A percentile compares a stretch with the other conserved stretches of the same genome.
These are phyloP conservation scores for Coniella lustricola DNA, from an alignment of 2,329 filamentous ascomycete species.

Conservation along the genomic window DNA sequence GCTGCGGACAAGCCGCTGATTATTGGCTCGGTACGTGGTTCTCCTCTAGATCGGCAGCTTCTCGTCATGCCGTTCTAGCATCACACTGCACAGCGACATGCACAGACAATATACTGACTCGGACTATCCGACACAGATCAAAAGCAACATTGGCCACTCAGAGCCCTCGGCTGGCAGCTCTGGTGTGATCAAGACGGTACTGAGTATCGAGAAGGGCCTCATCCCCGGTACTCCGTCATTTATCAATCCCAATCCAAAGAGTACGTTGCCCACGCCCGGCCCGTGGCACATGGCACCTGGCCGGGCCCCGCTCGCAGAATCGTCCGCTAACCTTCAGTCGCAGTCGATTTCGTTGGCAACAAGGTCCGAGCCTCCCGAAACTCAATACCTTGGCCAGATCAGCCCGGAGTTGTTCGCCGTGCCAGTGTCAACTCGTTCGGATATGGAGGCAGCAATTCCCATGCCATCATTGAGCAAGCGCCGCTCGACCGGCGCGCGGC, in stretches of 20 bases:
- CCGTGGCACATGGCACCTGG: too few relatives aligned
- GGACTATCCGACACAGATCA: too few relatives aligned
- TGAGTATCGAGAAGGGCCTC: slow-evolving; percentile 43
- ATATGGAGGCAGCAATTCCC: background rate
- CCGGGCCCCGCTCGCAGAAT: too few relatives aligned
- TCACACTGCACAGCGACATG: too few relatives aligned
- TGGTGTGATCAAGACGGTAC: slow-evolving; percentile 42
- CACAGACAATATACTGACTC: too few relatives aligned
- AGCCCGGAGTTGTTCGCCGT: too few relatives aligned
- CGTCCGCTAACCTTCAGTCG: too few relatives aligned
- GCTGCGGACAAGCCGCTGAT: background rate
- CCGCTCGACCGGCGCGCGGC: background rate
- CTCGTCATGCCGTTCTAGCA: too few relatives aligned
- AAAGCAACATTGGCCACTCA: slow-evolving; percentile 39
- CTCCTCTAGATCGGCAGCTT: too few relatives aligned
- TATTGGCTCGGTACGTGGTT: slow-evolving; percentile 20
- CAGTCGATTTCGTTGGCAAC: background rate
- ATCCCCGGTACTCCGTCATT: slow-evolving; percentile 44
- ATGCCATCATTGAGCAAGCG: background rate
- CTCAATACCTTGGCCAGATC: too few relatives aligned
- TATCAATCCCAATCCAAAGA: slow-evolving; percentile 37
- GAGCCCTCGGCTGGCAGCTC: slow-evolving; percentile 41
- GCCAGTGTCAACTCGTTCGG: background rate
- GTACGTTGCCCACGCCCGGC: too few relatives aligned
- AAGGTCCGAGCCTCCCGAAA: too few relatives aligned